Evolutionary conservation across 2,329 filamentous ascomycete species (phyloP), one percentile per base, ranked within the genome.

Genomic region (Myriosclerotinia curreyana): DNA sequence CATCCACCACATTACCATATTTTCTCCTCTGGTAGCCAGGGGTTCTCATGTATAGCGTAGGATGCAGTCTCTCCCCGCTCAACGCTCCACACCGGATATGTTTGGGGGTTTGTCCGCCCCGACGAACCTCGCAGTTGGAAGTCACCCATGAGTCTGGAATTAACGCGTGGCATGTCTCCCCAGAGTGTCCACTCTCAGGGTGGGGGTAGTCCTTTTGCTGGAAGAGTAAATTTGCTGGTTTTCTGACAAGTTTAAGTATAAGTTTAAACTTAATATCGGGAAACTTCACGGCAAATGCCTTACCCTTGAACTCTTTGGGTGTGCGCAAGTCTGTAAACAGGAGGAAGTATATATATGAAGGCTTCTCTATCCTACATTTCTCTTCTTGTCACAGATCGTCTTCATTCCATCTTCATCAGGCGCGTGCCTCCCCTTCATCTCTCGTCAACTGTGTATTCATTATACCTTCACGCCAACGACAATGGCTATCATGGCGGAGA

Each of bases 41-140:
- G 11, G 15, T 55, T 40, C n/a, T 28, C 53, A 22, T 36, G 5
- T 28, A 36, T 36, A 51, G 22, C 11, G 44, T n/a, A 40, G 38
- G 25, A 55, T 44, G 17, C 17, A 20, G 8, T 20, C 36, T 36
- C 36, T 60, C 11, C 36, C 28, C 34, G 46, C 34, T 60, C 15
- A 20, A 28, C 22, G 36, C 25, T 38, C 53, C 53, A 55, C 14
- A 55, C 20, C 22, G 11, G 34, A n/a, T 36, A 5, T 31, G 44
- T 22, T 44, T 55, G 53, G 53, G 38, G 53, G 20, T 42, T 55
- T 44, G 9, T 42, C 42, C 28, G 38, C 34, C 17, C 28, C 20
- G 58, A 51, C 46, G 46, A 38, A 60, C 58, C n/a, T 60, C 17
- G 58, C 34, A 46, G 58, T 60, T 20, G 31, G 46, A 60, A n/a